A percentile compares a stretch with the other conserved stretches of the same genome.
These are phyloP conservation scores for Plenodomus biglobosus DNA, from an alignment of 2,329 filamentous ascomycete genomes.

Conservation along the genomic window DNA sequence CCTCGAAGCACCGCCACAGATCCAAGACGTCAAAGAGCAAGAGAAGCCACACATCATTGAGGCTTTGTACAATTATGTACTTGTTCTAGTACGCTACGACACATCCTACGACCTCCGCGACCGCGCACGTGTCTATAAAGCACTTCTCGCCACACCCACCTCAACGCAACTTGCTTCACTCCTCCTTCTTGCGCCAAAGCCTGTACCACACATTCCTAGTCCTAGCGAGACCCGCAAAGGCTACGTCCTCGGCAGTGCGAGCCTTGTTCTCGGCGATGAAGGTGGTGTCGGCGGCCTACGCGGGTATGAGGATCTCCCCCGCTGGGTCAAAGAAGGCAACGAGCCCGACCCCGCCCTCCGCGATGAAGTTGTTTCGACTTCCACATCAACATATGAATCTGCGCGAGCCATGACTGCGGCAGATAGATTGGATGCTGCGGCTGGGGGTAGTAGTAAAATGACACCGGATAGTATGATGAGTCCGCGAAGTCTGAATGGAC, in stretches of 20 bases:
- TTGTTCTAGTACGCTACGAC: slow-evolving; percentile 87
- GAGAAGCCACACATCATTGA: slow-evolving; percentile 67
- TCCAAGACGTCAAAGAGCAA: slow-evolving; percentile 19
- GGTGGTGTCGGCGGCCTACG: slow-evolving; percentile 67
- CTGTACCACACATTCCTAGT: slow-evolving; percentile 84
- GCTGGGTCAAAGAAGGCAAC: slow-evolving; percentile 78
- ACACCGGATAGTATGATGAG: slow-evolving; percentile 40
- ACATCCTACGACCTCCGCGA: slow-evolving; percentile 94
- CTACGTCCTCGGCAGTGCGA: slow-evolving; percentile 79
- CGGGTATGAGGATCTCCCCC: slow-evolving; percentile 80
- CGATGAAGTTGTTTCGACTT: slow-evolving; percentile 50
- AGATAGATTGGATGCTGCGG: slow-evolving; percentile 62
- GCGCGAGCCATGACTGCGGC: slow-evolving; percentile 58
- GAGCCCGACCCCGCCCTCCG: slow-evolving; percentile 78
- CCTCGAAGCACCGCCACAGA: slow-evolving; percentile 18
- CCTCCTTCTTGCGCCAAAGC: slow-evolving; percentile 90
- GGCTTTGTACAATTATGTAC: slow-evolving; percentile 79
- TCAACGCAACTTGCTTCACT: slow-evolving; percentile 83
- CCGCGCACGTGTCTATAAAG: slow-evolving; percentile 82
- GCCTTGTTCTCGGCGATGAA: slow-evolving; percentile 78
- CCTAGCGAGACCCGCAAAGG: slow-evolving; percentile 81
- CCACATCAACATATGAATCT: slow-evolving; percentile 36
- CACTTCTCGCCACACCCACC: slow-evolving; percentile 73
- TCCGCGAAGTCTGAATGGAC: slow-evolving; percentile 55
- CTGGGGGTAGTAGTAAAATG: slow-evolving; percentile 45